These are phyloP conservation scores for Fistulifera solaris DNA, from an alignment of 108 stramenopile species.

Conservation along the genomic window DNA sequence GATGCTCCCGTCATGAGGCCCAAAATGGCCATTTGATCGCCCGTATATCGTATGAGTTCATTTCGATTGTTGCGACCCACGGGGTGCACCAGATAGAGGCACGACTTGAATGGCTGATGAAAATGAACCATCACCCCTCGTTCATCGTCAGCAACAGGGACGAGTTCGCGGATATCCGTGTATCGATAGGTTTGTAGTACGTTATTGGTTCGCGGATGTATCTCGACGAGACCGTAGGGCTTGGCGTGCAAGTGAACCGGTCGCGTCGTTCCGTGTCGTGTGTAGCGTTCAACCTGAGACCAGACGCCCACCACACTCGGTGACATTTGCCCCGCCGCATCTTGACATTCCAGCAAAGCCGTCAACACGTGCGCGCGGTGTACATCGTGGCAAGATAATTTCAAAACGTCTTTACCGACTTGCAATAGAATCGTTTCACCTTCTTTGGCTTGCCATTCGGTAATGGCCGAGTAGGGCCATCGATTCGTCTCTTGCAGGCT, in stretches of 20 bases:
- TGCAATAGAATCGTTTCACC: conserved; percentile 33
- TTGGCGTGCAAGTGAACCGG: conserved; percentile 26
- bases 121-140: neutral
- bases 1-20: too few relatives aligned
- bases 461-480: conserved; percentile 29
- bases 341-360: conserved; percentile 25
- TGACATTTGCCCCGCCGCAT: conserved; percentile 1
- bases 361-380: conserved; percentile 28
- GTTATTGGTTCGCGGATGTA: conserved; percentile 14
- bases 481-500: conserved; percentile 38
- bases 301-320: conserved; percentile 1
- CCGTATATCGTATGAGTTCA: conserved; percentile 10
- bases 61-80: conserved; percentile 13
- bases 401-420: conserved; percentile 38
- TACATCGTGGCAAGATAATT: conserved; percentile 48
- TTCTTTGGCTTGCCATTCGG: conserved; percentile 33
- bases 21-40: conserved; percentile 84
- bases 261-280: conserved; percentile 29
- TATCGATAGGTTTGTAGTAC: conserved; percentile 36
- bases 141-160: too few relatives aligned
- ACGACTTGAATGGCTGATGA: conserved; percentile 7
- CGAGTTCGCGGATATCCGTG: conserved; percentile 14
- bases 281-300: conserved; percentile 22
- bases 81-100: conserved; percentile 30
- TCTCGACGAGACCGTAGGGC: conserved; percentile 40